Evolutionary conservation across 2,329 filamentous ascomycete genomes (phyloP), one percentile per base, ranked within the genome.

Genomic region (Penicillium vulpinum): DNA sequence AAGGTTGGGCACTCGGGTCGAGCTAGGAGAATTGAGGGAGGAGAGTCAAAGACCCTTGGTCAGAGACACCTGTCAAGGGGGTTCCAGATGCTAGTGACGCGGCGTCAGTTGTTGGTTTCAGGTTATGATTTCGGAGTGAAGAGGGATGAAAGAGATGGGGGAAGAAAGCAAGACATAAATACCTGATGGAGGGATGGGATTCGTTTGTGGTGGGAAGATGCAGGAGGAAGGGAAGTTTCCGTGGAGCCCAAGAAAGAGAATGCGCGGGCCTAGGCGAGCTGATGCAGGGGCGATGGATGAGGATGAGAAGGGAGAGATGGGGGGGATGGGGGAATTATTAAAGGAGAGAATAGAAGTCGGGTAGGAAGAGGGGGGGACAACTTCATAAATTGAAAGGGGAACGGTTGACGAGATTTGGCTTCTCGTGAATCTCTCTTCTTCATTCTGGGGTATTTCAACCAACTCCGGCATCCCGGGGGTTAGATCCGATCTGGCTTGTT

Each of bases 201-300:
- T 51, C 59, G 64, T 66, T 67, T 67, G 59, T 58, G 60, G 65
- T 61, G 60, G 63, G 62, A 66, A 61, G 65, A 58, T 62, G 65
- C 62, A 63, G 64, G 57, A 62, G 54, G 64, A 54, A 63, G 58
- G 63, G 60, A 57, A 60, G 60, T 63, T 66, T 60, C 62, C 60
- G 62, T 60, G 61, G 61, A 58, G 60, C 57, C 52, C 62, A 62
- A 65, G 59, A 63, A 63, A 67, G 64, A 67, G 63, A 66, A 67
- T 66, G 64, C 64, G 64, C 64, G 61, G 59, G 51, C 18, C 61
- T 64, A 65, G 64, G 60, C 63, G 64, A 61, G 62, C 29, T 54
- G 52, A 61, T 60, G 61, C 58, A 66, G 61, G 63, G 52, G 61
- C 59, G 61, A 49, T 61, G 51, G 21, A 51, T 28, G 18, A 52